Evolutionary conservation across 805 yeast species (phyloP).

Genomic region (Kurtzmaniella fragi): DNA sequence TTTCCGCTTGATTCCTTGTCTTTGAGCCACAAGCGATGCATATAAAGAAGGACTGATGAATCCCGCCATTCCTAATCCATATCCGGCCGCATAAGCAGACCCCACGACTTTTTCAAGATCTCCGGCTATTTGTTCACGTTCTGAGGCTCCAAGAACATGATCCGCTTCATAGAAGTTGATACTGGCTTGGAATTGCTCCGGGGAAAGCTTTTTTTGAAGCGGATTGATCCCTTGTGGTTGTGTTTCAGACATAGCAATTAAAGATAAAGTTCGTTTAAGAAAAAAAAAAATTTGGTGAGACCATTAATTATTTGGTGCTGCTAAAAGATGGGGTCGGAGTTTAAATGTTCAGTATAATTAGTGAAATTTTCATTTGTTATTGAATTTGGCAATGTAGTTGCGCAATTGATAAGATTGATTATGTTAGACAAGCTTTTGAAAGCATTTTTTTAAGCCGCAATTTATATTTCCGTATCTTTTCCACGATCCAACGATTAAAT

Average conservation of each 20-base stretch:
- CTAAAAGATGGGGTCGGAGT: neutral
- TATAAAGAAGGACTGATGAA: conserved; percentile 28
- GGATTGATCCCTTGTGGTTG: conserved; percentile 15
- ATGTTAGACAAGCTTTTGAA: too few relatives aligned
- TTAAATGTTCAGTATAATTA: too few relatives aligned
- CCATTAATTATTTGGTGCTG: conserved; percentile 4
- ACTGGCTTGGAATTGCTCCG: conserved; percentile 33
- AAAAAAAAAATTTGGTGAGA: too few relatives aligned
- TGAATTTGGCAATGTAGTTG: too few relatives aligned
- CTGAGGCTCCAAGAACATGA: conserved; percentile 23
- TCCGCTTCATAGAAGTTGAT: conserved; percentile 39
- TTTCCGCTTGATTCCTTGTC: too few relatives aligned
- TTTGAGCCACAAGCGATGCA: conserved; percentile 6
- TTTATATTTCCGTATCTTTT: too few relatives aligned
- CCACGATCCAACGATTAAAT: too few relatives aligned
- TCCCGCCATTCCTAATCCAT: conserved; percentile 20
- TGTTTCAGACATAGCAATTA: neutral
- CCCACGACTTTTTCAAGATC: conserved; percentile 24
- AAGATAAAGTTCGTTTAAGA: too few relatives aligned
- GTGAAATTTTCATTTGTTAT: too few relatives aligned
- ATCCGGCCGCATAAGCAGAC: conserved; percentile 20
- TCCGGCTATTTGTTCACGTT: conserved; percentile 24
- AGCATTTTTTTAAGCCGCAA: too few relatives aligned
- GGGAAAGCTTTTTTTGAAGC: conserved; percentile 20
- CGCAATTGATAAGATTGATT: too few relatives aligned